These are phyloP conservation scores for Penicillium sp. DNA, from an alignment of 2,329 filamentous ascomycete species.

Conservation along the genomic window DNA sequence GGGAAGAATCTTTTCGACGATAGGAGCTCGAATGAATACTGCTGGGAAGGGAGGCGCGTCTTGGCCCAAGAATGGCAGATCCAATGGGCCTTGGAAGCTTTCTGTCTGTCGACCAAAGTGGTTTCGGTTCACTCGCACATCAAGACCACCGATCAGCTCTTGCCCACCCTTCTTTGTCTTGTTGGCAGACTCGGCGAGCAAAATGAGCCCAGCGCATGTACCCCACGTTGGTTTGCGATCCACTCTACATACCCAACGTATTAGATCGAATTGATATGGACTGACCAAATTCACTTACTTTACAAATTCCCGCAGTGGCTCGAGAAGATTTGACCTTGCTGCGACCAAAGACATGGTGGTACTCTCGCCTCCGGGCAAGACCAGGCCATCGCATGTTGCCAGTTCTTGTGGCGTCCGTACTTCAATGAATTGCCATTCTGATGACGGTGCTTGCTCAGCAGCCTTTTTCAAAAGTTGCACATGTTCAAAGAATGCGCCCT, in stretches of 20 bases:
- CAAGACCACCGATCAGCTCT: conserved; percentile 86
- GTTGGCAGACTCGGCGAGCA: conserved; percentile 85
- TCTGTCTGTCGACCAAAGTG: conserved; percentile 93
- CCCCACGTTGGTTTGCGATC: conserved; percentile 85
- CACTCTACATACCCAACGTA: conserved; percentile 52
- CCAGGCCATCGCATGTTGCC: conserved; percentile 71
- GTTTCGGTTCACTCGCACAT: conserved; percentile 88
- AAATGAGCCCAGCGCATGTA: conserved; percentile 90
- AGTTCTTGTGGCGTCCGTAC: conserved; percentile 76
- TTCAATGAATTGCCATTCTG: conserved; percentile 66
- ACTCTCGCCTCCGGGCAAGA: conserved; percentile 93
- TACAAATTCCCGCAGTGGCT: conserved; percentile 84
- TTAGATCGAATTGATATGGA: conserved; percentile 8
- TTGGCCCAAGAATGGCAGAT: conserved; percentile 66
- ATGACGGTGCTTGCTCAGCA: conserved; percentile 38
- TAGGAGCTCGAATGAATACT: conserved; percentile 91
- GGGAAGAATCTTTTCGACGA: conserved; percentile 78
- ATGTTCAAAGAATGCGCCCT: conserved; percentile 93
- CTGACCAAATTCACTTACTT: conserved; percentile 59
- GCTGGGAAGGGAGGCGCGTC: conserved; percentile 63
- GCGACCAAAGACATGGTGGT: conserved; percentile 91
- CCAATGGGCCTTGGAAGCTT: conserved; percentile 76
- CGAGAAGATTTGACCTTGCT: conserved; percentile 73
- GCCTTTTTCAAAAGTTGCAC: conserved; percentile 72
- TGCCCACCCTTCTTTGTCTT: conserved; percentile 87